Base-by-base conservation (phyloP, 768 basidiomycete genomes). In the Boletus rufocinnamomeus region DNA sequence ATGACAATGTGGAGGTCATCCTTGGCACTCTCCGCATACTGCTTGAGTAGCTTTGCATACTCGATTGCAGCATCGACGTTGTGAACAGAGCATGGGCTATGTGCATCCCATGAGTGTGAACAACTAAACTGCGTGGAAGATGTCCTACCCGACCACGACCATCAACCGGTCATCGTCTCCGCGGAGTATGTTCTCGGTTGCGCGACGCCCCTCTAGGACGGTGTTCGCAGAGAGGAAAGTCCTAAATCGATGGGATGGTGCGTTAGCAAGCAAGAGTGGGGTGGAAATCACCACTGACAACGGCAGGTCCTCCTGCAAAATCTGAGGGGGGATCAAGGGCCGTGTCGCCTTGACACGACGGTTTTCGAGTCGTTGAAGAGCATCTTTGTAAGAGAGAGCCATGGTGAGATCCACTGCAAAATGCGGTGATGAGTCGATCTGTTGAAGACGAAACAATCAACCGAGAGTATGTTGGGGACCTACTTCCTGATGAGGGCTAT, bases 1-100 rank as follows among this genome's bases (percentile, higher is more conserved):
- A 98, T 98, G 64, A 98, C 80, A 67, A 99, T 97, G 74, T 89
- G 82, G 34, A 99, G 81, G 65, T 98, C 97, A 13, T 91, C 87
- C 68, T 85, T 85, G 46, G 90, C 85, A 13, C 75, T 74, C 38
- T 94, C 88, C 7, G 94, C 91, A 69, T 98, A 98, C 38, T 77
- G 82, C 58, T 82, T 83, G 46, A 98, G 81, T 50, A 87, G 80
- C 54, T 82, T 82, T 30, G 95, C 96, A 69, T 98, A 97, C 68
- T 92, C 92, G 30, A 91, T 70, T 10, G 93, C 95, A 38, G 91
- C 86, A 44, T 90, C 85, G 51, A 88, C 82, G 69, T 95, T 88
- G 76, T 99, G 92, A 2, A 99, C 93, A 0, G 95, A 98, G 75
- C 96, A 99, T 5, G 96, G 96, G 3, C 95, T 88, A 50, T 50